Conservation (phyloP, 2,329 filamentous ascomycete species). For the Mycosphaerella sp. region DNA sequence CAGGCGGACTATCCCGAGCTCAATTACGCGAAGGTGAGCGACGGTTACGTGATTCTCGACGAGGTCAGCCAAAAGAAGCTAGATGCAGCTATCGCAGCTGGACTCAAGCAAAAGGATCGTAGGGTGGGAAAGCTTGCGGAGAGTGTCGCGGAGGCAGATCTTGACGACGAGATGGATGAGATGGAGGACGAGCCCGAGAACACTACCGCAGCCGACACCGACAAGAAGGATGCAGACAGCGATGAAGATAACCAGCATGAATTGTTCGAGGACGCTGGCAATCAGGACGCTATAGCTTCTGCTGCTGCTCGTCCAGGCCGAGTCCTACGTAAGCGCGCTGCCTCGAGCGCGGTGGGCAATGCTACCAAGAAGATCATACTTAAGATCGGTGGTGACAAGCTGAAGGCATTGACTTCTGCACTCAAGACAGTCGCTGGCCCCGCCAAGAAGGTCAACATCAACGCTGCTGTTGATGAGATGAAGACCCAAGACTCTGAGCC, state of each 20-base stretch:
- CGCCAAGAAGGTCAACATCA: neutral
- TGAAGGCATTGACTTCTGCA: neutral
- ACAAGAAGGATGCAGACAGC: neutral
- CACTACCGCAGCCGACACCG: neutral
- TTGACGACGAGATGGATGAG: too few relatives aligned
- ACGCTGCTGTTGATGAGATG: constrained; percentile 2
- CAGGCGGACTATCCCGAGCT: constrained; percentile 18
- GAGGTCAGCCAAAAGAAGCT: constrained; percentile 22
- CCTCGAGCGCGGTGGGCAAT: neutral
- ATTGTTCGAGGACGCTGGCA: neutral
- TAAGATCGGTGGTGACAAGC: constrained; percentile 1
- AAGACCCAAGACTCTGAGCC: neutral
- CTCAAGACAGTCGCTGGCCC: neutral
- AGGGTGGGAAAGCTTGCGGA: neutral
- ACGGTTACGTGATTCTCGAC: constrained; percentile 25
- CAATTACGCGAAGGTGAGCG: constrained; percentile 18
- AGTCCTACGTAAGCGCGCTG: constrained; percentile 9
- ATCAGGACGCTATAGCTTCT: too few relatives aligned
- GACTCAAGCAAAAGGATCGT: constrained; percentile 5
- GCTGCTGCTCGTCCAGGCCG: neutral
- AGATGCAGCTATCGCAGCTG: constrained; percentile 19
- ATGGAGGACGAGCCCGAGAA: neutral
- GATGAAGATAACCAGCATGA: neutral
- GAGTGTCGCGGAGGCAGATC: neutral
- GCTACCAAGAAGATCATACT: constrained; percentile 1